Percentiles rank a stretch among this genome's conserved stretches.
Evolutionary conservation across 305 asterid species (phyloP).

Genomic region (Plantago coronopus): DNA sequence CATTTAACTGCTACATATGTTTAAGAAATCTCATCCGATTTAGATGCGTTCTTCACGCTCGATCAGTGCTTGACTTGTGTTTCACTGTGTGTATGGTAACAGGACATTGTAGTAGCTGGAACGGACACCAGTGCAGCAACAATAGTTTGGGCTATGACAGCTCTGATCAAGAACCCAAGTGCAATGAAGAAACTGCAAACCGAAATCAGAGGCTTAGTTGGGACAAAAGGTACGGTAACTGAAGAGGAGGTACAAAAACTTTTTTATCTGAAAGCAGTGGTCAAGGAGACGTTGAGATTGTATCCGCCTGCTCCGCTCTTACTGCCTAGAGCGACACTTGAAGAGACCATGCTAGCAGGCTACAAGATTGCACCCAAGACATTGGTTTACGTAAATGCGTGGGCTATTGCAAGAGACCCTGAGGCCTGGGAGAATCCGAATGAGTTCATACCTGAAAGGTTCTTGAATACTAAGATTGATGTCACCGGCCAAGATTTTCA

Average conservation of each 20-base stretch:
- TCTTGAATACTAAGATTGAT: slow-evolving; percentile 29
- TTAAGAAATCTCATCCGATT: no score
- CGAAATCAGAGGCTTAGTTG: slow-evolving; percentile 23
- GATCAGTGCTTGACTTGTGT: neutral
- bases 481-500: slow-evolving; percentile 19
- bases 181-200: slow-evolving; percentile 29
- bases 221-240: slow-evolving; percentile 20
- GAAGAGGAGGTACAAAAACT: slow-evolving; percentile 36
- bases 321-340: slow-evolving; percentile 27
- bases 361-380: slow-evolving; percentile 31
- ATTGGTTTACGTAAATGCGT: slow-evolving; percentile 27
- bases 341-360: slow-evolving; percentile 20
- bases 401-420: slow-evolving; percentile 46
- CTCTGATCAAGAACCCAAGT: slow-evolving; percentile 28
- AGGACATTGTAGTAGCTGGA: slow-evolving; percentile 38
- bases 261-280: slow-evolving; percentile 28
- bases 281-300: slow-evolving; percentile 34
- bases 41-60: no score
- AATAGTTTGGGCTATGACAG: slow-evolving; percentile 38
- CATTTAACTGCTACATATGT: no score
- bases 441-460: slow-evolving; percentile 39
- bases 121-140: slow-evolving; percentile 37
- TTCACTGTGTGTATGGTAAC: no score
- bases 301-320: slow-evolving; percentile 45
- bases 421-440: slow-evolving; percentile 31